These are phyloP conservation scores for Geranomyces michiganensis DNA, from an alignment of 192 early-diverging fungal genomes.

Conservation along the genomic window DNA sequence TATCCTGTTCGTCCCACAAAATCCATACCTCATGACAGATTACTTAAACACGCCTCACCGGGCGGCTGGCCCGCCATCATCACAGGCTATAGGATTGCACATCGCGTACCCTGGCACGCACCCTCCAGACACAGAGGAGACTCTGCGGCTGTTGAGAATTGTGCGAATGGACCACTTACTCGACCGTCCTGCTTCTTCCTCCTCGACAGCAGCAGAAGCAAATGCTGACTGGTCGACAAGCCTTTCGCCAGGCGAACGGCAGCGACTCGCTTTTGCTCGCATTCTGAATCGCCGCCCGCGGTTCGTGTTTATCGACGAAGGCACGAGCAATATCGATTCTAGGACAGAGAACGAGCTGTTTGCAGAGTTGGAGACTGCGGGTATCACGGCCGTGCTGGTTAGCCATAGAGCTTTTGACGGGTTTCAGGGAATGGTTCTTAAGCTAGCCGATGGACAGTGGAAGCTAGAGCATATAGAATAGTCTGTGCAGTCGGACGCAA, in stretches of 20 bases:
- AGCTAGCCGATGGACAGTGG: no score
- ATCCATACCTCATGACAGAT: constrained; percentile 77
- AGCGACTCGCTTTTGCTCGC: constrained; percentile 51
- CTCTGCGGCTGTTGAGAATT: constrained; percentile 66
- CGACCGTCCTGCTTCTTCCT: constrained; percentile 45
- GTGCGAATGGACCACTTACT: constrained; percentile 71
- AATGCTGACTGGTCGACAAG: constrained; percentile 39
- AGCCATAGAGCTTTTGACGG: constrained; percentile 22
- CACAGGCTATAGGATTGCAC: constrained; percentile 57
- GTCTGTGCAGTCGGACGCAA: no score
- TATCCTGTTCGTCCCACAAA: constrained; percentile 73
- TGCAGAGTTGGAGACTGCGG: constrained; percentile 51
- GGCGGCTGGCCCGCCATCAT: neutral
- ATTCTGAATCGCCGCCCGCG: constrained; percentile 61
- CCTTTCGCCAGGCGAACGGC: constrained; percentile 49
- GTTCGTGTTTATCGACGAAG: constrained; percentile 67
- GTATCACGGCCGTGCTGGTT: constrained; percentile 58
- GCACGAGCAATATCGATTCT: constrained; percentile 35
- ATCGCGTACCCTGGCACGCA: constrained; percentile 81
- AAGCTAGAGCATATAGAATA: no score
- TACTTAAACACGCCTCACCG: constrained; percentile 21
- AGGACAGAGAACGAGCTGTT: constrained; percentile 49
- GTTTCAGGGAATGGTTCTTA: constrained; percentile 1
- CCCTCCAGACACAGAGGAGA: constrained; percentile 67
- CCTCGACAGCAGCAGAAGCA: constrained; percentile 7